Evolutionary conservation across 192 early-diverging fungal species (phyloP), one percentile per base, ranked within the genome.

Genomic region (Ambispora gerdemannii): DNA sequence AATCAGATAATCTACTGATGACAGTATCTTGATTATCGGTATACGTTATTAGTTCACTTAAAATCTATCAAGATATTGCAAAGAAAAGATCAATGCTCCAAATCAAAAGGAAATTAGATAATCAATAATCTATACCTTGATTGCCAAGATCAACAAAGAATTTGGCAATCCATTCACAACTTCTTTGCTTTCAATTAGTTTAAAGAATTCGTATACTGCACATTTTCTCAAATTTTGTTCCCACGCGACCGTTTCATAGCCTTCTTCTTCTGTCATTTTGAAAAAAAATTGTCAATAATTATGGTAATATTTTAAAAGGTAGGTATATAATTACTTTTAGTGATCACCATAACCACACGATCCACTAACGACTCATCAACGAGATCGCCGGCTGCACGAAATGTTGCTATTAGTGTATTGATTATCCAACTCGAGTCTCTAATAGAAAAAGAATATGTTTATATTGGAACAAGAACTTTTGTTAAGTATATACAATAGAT

Each of bases 401-500:
- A 53, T 20, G 30, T 27, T 35, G 30, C 52, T 24, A 67, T 34
- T 17, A 67, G 22, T 0, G 65, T 52, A 27, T 50, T 53, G 33
- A 69, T 19, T 22, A 69, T n/a, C 67, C 67, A 69, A 6, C 56
- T 52, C 33, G 67, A 36, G 36, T 28, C n/a, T n/a, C n/a, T 38
- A 30, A 27, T 3, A 69, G n/a, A 7, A 10, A 69, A 69, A 36
- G 67, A 56, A 36, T 56, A 50, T 4, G 11, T 27, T 17, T 50
- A 50, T 6, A 65, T 31, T 31, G 31, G 30, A 47, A 11, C 2
- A 10, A 43, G 35, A 13, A 63, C 25, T 6, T 3, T 50, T 65
- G 0, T 30, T 28, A 15, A 27, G 38, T 6, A 24, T 35, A 17
- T 38, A 27, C 6, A 36, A 25, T 50, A 25, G 10, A 52, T 24